Evolutionary conservation across 2,329 filamentous ascomycete species (phyloP), one percentile per base, ranked within the genome.

Genomic region (Akanthomyces dipterigenus): DNA sequence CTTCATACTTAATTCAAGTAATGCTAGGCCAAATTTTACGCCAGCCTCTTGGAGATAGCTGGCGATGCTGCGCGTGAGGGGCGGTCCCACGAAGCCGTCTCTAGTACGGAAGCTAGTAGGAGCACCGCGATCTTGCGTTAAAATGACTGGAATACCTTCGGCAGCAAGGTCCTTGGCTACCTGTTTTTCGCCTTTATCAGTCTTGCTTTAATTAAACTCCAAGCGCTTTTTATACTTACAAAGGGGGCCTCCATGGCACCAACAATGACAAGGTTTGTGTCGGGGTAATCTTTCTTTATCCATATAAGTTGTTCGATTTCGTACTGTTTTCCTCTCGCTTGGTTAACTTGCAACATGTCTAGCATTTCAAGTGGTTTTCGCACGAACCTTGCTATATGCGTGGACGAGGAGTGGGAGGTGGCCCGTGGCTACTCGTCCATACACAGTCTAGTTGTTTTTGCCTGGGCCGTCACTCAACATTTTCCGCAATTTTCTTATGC

Each of bases 81-180:
- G 78, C 4, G 77, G 77, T 0, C 78, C 78, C 0, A 74, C 67
- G 0, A 79, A 69, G 3, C 71, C 68, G 48, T 76, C 70, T 12
- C 70, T 70, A 45, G 71, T 73, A 7, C 76, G 71, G 67, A 74
- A 79, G 16, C 45, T 61, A 43, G 70, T 68, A 0, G 71, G 70
- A 5, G 67, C 73, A 1, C 70, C 69, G 3, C 75, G 73, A 45
- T 70, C 72, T 16, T 69, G 71, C n/a, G 75, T 74, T 3, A 80
- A 68, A 26, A 80, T 77, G n/a, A 78, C 67, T 3, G 77, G 72
- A 28, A 80, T 74, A 18, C 68, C 66, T n/a, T 74, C 71, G 26
- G 67, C 65, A 5, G 76, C 75, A 3, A 78, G 70, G 28, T 77
- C 73, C 24, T 71, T 64, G 16, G 75, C 76, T 5, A 77, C 69